A percentile compares a stretch with the other conserved stretches of the same genome.
Conservation (phyloP, 805 yeast species). For the Cyberlindnera mississippiensis region DNA sequence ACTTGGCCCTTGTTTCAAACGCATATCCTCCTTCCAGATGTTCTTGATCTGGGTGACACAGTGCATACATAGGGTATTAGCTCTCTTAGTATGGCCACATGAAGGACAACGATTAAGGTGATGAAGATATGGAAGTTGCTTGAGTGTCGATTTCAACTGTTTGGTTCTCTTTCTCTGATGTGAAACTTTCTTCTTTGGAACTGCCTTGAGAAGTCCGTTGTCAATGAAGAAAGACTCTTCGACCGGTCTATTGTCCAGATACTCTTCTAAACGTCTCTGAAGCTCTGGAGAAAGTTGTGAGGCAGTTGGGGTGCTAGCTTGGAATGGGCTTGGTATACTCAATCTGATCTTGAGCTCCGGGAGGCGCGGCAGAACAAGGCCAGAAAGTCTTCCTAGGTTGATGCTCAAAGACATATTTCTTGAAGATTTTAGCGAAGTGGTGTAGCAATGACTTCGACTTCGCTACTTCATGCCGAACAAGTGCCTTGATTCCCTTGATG, state of each 20-base stretch:
- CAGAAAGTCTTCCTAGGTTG: slow-evolving; percentile 19
- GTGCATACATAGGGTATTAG: slow-evolving; percentile 88
- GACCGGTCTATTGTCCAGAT: slow-evolving; percentile 22
- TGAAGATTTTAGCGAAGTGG: no score
- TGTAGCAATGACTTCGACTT: no score
- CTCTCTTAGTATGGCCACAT: slow-evolving; percentile 88
- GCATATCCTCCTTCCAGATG: slow-evolving; percentile 55
- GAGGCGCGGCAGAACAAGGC: slow-evolving; percentile 22
- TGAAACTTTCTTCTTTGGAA: slow-evolving; percentile 90
- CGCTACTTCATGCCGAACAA: no score
- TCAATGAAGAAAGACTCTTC: slow-evolving; percentile 43
- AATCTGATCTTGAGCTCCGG: slow-evolving; percentile 26
- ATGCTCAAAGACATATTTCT: slow-evolving; percentile 26
- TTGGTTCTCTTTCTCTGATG: slow-evolving; percentile 82
- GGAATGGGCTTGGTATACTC: slow-evolving; percentile 24
- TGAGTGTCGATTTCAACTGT: slow-evolving; percentile 76
- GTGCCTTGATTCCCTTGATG: no score
- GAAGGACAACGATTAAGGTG: slow-evolving; percentile 90
- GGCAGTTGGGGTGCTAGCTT: slow-evolving; percentile 4
- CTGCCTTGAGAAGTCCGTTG: slow-evolving; percentile 80
- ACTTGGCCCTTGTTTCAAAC: slow-evolving; percentile 24
- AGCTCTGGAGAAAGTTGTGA: slow-evolving; percentile 12
- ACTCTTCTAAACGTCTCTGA: slow-evolving; percentile 30
- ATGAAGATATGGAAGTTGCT: slow-evolving; percentile 70
- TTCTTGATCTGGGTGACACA: slow-evolving; percentile 80